These are phyloP conservation scores for Ganoderma sp. DNA, from an alignment of 1,284 basidiomycete species.

Conservation along the genomic window DNA sequence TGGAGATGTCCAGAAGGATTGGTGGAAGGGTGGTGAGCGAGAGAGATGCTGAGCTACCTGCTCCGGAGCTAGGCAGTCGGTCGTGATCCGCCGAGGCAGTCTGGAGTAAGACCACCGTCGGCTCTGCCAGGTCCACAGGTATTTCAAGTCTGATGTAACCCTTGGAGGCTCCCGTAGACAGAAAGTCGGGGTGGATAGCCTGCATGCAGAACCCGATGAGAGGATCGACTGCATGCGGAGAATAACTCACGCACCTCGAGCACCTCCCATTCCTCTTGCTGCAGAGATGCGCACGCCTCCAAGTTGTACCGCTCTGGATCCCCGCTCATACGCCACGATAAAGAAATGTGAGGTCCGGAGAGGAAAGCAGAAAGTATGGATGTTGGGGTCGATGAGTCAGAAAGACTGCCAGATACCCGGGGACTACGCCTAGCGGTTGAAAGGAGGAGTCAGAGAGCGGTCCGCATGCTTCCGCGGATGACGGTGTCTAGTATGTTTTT, in stretches of 20 bases:
- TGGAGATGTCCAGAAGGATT: constrained; percentile 58
- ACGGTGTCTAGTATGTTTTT: background rate
- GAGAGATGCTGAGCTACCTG: constrained; percentile 16
- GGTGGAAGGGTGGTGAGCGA: constrained; percentile 62
- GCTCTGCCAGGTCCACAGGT: constrained; percentile 60
- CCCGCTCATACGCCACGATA: constrained; percentile 8
- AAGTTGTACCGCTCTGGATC: constrained; percentile 11
- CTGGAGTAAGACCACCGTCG: constrained; percentile 47
- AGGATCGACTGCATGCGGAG: constrained; percentile 13
- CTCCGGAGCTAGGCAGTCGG: constrained; percentile 25
- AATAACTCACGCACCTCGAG: constrained; percentile 51
- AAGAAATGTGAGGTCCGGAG: background rate
- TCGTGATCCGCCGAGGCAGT: constrained; percentile 14
- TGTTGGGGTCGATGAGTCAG: background rate
- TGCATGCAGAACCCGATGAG: constrained; percentile 37
- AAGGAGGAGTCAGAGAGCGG: background rate
- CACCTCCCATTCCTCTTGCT: constrained; percentile 56
- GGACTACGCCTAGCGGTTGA: background rate
- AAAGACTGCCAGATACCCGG: background rate
- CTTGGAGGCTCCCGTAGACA: constrained; percentile 50
- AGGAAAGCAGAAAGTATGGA: background rate
- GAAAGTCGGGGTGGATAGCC: constrained; percentile 77
- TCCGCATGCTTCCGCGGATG: background rate
- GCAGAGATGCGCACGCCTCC: constrained; percentile 39
- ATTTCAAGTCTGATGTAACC: constrained; percentile 61